A percentile compares a stretch with the other conserved stretches of the same genome.
Evolutionary conservation across 441 rosid species (phyloP).

Genomic region (Monsonia emarginata): DNA sequence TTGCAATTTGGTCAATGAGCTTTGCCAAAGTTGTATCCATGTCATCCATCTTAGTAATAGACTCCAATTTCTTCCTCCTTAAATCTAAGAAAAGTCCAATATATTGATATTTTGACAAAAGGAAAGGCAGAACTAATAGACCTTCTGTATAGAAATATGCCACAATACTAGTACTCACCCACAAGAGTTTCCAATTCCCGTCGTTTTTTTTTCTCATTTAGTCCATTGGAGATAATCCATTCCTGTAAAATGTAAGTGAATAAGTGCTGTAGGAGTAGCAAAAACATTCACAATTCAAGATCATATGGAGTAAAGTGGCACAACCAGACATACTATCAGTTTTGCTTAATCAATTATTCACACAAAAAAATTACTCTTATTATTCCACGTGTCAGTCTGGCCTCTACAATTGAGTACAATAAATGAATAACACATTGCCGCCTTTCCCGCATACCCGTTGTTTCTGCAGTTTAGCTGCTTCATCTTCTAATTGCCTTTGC

Average conservation of each 20-base stretch:
- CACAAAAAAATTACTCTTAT: not conserved
- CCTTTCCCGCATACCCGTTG: conserved; percentile 42
- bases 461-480: conserved; percentile 56
- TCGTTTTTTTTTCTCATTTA: conserved; percentile 40
- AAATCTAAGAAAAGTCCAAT: conserved; percentile 34
- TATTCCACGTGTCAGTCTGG: conserved; percentile 6
- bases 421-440: not conserved
- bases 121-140: conserved; percentile 4
- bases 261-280: not conserved
- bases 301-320: conserved; percentile 5
- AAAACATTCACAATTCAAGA: conserved; percentile 5
- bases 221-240: conserved; percentile 36
- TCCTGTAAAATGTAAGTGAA: conserved; percentile 36
- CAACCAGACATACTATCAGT: not conserved
- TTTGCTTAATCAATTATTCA: not conserved
- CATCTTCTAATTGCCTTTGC: conserved; percentile 57
- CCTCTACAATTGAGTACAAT: not conserved
- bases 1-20: conserved; percentile 51
- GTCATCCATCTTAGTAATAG: conserved; percentile 57
- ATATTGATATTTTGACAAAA: not conserved
- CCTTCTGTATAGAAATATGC: conserved; percentile 2
- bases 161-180: conserved; percentile 28
- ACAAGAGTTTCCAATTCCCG: conserved; percentile 45
- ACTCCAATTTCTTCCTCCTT: conserved; percentile 52
- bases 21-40: conserved; percentile 49